These are phyloP conservation scores for Alternaria gaisen DNA, from an alignment of 2,329 filamentous ascomycete species.

Conservation along the genomic window DNA sequence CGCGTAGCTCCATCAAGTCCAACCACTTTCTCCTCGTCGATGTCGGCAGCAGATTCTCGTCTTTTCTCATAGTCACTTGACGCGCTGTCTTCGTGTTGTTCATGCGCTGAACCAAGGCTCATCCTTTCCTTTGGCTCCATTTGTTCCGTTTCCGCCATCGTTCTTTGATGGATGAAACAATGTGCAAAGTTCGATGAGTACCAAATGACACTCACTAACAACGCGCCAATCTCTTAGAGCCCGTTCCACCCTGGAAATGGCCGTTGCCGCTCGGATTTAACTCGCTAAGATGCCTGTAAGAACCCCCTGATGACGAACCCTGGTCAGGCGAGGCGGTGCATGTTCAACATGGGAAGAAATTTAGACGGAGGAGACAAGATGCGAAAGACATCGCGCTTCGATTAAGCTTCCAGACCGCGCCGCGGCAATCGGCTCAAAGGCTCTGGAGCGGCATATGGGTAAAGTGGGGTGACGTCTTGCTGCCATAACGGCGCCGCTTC, in stretches of 20 bases:
- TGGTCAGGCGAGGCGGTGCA: background rate
- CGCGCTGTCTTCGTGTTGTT: conserved; percentile 16
- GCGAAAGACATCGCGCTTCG: background rate
- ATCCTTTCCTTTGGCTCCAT: conserved; percentile 1
- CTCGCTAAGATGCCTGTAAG: conserved; percentile 15
- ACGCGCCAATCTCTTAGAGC: conserved; percentile 7
- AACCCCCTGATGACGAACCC: conserved; percentile 16
- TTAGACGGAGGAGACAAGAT: background rate
- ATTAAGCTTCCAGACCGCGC: conserved; percentile 1
- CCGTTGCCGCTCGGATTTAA: conserved; percentile 23
- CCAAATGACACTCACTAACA: background rate
- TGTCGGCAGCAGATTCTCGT: conserved; percentile 7
- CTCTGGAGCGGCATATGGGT: background rate
- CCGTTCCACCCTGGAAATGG: background rate
- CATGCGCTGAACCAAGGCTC: conserved; percentile 16
- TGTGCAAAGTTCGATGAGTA: background rate
- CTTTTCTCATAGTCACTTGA: conserved; percentile 27
- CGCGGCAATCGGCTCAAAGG: background rate
- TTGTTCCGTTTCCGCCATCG: background rate
- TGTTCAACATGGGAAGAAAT: background rate
- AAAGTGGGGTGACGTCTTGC: conserved; percentile 15
- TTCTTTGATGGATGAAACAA: background rate
- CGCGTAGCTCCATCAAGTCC: conserved; percentile 16
- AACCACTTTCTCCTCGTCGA: conserved; percentile 26
- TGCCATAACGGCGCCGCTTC: conserved; percentile 4